Conservation (phyloP, 2,329 filamentous ascomycete genomes). For the Botrytis sinoallii region DNA sequence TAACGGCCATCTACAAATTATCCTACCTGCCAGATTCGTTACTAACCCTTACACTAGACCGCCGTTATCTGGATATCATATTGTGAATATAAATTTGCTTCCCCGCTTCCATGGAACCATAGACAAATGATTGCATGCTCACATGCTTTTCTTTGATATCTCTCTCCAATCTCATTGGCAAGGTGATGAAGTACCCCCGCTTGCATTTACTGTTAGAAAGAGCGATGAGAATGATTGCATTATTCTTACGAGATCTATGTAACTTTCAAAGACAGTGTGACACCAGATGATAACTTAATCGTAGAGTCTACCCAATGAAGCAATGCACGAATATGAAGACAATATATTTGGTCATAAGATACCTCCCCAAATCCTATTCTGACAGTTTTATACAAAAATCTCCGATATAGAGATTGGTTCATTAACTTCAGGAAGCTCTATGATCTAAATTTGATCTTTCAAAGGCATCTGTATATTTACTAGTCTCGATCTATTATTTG, state of each 20-base stretch:
- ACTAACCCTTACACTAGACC: neutral
- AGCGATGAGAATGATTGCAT: neutral
- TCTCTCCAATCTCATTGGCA: neutral
- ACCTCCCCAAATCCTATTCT: neutral
- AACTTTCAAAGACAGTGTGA: neutral
- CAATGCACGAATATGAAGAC: neutral
- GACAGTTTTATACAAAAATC: slow-evolving; percentile 84
- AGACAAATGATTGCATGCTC: neutral
- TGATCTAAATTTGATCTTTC: neutral
- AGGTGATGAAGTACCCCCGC: neutral
- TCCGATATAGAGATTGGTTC: slow-evolving; percentile 84
- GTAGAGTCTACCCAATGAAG: neutral
- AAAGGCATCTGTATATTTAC: slow-evolving; percentile 12
- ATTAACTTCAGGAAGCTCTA: neutral
- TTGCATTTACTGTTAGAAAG: neutral
- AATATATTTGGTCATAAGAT: slow-evolving; percentile 47
- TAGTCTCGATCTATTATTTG: slow-evolving; percentile 19
- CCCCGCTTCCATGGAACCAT: neutral
- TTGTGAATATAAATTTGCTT: neutral
- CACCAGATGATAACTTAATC: neutral
- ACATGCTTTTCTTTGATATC: neutral
- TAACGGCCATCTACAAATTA: neutral
- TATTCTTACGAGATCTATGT: neutral
- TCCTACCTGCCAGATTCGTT: neutral
- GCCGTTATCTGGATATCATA: neutral